Evolutionary conservation across 768 basidiomycete genomes (phyloP), one percentile per base, ranked within the genome.

Genomic region (Scleroderma bovista): DNA sequence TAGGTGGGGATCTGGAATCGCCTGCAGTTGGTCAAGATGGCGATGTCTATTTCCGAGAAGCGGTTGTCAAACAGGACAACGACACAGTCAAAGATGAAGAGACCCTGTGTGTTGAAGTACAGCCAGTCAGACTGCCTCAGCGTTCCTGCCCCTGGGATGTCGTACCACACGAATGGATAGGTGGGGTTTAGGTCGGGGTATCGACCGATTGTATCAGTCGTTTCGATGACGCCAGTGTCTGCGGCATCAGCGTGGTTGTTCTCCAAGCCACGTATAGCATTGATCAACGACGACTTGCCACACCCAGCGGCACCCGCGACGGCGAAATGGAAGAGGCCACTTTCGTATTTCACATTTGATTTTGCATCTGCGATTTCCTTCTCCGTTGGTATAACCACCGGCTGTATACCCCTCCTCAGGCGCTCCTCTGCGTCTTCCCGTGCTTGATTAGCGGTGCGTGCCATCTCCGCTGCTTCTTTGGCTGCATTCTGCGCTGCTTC

Each of bases 211-310:
- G 34, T 22, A 23, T 43, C 20, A 11, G 62, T 65, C 20, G 60
- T 63, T 43, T 65, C 64, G 8, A 47, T 45, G 29, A 62, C 51
- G 13, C 62, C 61, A 23, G 55, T 57, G 1, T 46, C 32, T 26
- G 64, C 65, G 15, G 64, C 59, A n/a, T 50, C 51, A 20, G 24
- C 34, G 24, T 54, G 39, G 1, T 42, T 37, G 44, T 58, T 59
- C 16, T 32, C 29, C 22, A 62, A 37, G 9, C 62, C 61, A 20
- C 65, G 58, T 33, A 62, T 55, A 34, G 59, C 54, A 46, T 67
- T 65, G 44, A 67, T 51, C 46, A 66, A 48, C 20, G 64, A 65
- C 11, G 64, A 64, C 46, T 67, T 67, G 16, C 65, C 65, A 16
- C 51, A 58, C 7, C 60, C 63, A 2, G 59, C 54, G 22, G 50